Conservation (phyloP, 2,329 filamentous ascomycete species). For the Ceratocystis alfenasii region DNA sequence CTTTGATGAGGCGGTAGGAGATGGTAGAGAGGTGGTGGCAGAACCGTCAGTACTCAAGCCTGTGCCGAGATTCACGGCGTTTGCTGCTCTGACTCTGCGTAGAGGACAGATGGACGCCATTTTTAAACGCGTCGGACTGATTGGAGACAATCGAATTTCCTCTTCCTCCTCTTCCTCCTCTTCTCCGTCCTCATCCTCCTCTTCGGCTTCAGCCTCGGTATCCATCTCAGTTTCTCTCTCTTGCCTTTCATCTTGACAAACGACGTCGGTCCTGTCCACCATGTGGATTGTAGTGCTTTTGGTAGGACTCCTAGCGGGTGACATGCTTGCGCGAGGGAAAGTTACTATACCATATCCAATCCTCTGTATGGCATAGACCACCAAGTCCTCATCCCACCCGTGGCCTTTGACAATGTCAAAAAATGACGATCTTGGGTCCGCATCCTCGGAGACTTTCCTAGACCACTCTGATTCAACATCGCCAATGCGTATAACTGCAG, state of each 20-base stretch:
- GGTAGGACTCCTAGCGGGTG: background rate
- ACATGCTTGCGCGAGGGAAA: slow-evolving; percentile 9
- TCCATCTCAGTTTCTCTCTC: background rate
- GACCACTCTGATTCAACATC: slow-evolving; percentile 42
- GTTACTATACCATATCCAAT: slow-evolving; percentile 17
- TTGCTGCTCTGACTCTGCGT: slow-evolving; percentile 9
- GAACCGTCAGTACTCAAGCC: background rate
- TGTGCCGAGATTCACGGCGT: background rate
- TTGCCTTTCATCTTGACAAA: background rate
- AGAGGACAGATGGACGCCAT: slow-evolving; percentile 20
- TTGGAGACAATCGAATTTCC: slow-evolving; percentile 16
- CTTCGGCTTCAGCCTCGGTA: background rate
- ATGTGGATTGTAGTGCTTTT: background rate
- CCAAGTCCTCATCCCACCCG: slow-evolving; percentile 17
- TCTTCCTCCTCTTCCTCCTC: background rate
- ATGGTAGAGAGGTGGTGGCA: background rate
- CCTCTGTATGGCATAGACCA: slow-evolving; percentile 16
- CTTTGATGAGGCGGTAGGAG: background rate
- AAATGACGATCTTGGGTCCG: slow-evolving; percentile 32
- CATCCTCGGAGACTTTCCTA: slow-evolving; percentile 23
- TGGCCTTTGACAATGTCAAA: slow-evolving; percentile 20
- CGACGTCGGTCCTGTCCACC: background rate
- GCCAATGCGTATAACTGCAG: slow-evolving; percentile 39
- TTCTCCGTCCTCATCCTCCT: background rate
- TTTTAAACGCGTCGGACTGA: slow-evolving; percentile 19